Evolutionary conservation across 495 filamentous ascomycete genomes (phyloP).

Genomic region (Lindgomyces ingoldianus): DNA sequence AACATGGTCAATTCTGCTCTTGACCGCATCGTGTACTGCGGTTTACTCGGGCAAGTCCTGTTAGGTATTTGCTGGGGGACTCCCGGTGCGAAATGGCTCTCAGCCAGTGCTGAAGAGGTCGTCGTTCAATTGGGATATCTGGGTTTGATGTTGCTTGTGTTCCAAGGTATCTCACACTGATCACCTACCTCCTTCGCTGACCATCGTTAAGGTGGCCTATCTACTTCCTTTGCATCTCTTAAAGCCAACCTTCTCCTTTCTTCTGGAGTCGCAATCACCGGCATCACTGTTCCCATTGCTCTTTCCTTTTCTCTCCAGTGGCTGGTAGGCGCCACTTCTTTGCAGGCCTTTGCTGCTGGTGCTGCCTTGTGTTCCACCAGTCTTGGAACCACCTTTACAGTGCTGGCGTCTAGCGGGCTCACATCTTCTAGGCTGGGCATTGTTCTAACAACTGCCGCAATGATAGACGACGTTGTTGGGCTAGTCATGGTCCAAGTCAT

Average conservation of each 20-base stretch:
- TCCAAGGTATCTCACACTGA: constrained; percentile 54
- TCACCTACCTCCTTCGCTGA: neutral
- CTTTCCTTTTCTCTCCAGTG: constrained; percentile 63
- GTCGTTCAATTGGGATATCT: constrained; percentile 75
- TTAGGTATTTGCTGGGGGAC: constrained; percentile 70
- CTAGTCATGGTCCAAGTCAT: constrained; percentile 76
- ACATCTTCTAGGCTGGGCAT: constrained; percentile 64
- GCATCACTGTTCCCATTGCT: constrained; percentile 64
- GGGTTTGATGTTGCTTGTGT: constrained; percentile 73
- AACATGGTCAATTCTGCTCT: constrained; percentile 61
- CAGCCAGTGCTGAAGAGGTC: constrained; percentile 51
- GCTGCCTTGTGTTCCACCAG: constrained; percentile 76
- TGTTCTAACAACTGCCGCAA: constrained; percentile 70
- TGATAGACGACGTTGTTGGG: constrained; percentile 82
- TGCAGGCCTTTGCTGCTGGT: constrained; percentile 73
- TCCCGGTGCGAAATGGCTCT: constrained; percentile 59
- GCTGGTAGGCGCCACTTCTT: constrained; percentile 48
- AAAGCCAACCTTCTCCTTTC: constrained; percentile 63
- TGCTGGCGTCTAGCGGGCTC: constrained; percentile 61
- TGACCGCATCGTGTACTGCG: constrained; percentile 66
- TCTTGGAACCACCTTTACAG: constrained; percentile 76
- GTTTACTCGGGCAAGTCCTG: constrained; percentile 72
- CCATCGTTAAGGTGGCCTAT: constrained; percentile 58
- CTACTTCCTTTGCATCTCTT: constrained; percentile 61
- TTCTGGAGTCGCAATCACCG: constrained; percentile 61